These are phyloP conservation scores for Saccharomycopsis capsularis DNA, from an alignment of 805 yeast genomes.

Conservation along the genomic window DNA sequence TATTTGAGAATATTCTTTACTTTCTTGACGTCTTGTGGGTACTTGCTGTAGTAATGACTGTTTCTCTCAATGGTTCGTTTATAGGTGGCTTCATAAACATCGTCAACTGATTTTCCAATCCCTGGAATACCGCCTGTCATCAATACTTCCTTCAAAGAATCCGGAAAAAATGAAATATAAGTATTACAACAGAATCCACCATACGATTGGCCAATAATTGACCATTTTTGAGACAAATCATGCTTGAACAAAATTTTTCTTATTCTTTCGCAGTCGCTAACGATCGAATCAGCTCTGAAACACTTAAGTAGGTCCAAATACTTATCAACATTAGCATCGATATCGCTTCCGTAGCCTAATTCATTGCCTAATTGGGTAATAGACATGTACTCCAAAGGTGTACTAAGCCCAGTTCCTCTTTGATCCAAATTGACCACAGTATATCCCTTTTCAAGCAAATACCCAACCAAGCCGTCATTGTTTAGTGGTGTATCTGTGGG, in stretches of 20 bases:
- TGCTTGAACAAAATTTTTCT: slow-evolving; percentile 31
- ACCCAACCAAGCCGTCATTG: slow-evolving; percentile 33
- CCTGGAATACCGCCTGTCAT: slow-evolving; percentile 59
- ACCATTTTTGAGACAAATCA: slow-evolving; percentile 36
- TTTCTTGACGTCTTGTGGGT: slow-evolving; percentile 38
- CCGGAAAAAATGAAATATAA: slow-evolving; percentile 40
- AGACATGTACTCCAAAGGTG: slow-evolving; percentile 36
- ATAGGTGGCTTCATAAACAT: slow-evolving; percentile 44
- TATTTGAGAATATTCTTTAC: slow-evolving; percentile 35
- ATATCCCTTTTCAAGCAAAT: slow-evolving; percentile 35
- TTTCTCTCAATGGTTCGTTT: slow-evolving; percentile 42
- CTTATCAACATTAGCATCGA: slow-evolving; percentile 23
- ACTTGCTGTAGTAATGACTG: slow-evolving; percentile 39
- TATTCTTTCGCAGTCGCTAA: slow-evolving; percentile 43
- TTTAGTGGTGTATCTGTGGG: slow-evolving; percentile 32
- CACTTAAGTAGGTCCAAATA: slow-evolving; percentile 37
- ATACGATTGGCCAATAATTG: slow-evolving; percentile 48
- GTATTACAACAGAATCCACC: slow-evolving; percentile 49
- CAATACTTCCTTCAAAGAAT: slow-evolving; percentile 36
- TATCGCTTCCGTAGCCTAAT: slow-evolving; percentile 10
- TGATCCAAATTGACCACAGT: slow-evolving; percentile 46
- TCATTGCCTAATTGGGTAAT: slow-evolving; percentile 12
- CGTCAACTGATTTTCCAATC: slow-evolving; percentile 36
- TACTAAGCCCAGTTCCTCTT: slow-evolving; percentile 54
- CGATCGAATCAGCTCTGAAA: slow-evolving; percentile 49